A percentile compares a stretch with the other conserved stretches of the same genome.
Conservation (phyloP, 2,329 filamentous ascomycete genomes). For the Pestalotiopsis sp. region DNA sequence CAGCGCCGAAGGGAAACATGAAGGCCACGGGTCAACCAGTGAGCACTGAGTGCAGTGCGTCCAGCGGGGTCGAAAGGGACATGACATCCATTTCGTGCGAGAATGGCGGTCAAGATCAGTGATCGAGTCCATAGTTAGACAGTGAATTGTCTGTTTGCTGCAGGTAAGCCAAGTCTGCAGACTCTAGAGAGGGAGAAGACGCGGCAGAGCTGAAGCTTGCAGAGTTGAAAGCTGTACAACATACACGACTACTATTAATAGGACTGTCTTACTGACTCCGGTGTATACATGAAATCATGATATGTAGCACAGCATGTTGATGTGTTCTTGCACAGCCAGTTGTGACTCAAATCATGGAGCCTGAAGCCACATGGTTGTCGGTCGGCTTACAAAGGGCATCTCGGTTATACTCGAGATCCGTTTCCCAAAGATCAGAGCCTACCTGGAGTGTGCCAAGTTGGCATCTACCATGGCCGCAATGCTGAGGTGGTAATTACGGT, state of each 20-base stretch:
- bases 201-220: neutral
- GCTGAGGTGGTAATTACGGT: neutral
- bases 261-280: neutral
- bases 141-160: neutral
- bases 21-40: neutral
- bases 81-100: neutral
- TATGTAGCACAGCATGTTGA: neutral
- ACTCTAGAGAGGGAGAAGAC: neutral
- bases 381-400: neutral
- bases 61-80: neutral
- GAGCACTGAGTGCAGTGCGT: neutral
- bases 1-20: neutral
- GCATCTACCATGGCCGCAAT: neutral
- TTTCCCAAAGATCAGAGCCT: neutral
- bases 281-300: neutral
- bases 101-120: slow-evolving; percentile 1
- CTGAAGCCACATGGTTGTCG: neutral
- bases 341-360: neutral
- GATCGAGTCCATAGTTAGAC: neutral
- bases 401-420: neutral
- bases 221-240: neutral
- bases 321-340: neutral
- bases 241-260: neutral
- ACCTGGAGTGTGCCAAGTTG: neutral
- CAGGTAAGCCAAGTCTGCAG: neutral